Evolutionary conservation across 176 grass and related monocot species (phyloP).

Genomic region (Calamus simplicifolius): DNA sequence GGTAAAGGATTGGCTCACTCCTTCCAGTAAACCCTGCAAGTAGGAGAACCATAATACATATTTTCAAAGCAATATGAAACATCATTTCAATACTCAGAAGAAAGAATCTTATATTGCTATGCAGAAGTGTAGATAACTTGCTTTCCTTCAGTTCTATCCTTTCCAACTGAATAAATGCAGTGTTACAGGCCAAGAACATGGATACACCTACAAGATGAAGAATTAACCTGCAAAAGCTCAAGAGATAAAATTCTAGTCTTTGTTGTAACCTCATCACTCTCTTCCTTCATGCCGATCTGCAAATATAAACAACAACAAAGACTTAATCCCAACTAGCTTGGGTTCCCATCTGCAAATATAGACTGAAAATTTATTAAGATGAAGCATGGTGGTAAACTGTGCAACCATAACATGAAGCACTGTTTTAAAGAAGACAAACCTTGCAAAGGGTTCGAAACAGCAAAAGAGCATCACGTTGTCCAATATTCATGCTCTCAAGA

Average conservation of each 20-base stretch:
- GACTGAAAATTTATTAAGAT: constrained; percentile 9
- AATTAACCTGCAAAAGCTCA: constrained; percentile 84
- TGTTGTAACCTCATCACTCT: constrained; percentile 83
- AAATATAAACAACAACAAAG: not conserved
- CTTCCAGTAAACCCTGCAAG: constrained; percentile 86
- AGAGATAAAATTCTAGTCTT: constrained; percentile 97
- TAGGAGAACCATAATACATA: constrained; percentile 10
- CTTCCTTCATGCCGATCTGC: constrained; percentile 99
- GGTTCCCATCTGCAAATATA: no score
- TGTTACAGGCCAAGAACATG: no score
- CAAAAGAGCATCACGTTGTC: constrained; percentile 84
- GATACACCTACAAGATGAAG: not conserved
- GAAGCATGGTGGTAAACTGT: not conserved
- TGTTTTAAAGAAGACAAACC: constrained; percentile 37
- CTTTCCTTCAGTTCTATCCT: not conserved
- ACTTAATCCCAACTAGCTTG: no score
- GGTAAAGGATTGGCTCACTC: constrained; percentile 80
- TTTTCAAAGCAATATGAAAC: constrained; percentile 31
- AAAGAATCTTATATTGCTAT: no score
- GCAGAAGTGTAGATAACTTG: not conserved
- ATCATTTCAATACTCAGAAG: constrained; percentile 3
- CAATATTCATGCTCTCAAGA: constrained; percentile 81
- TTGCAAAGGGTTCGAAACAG: constrained; percentile 97
- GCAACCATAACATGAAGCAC: constrained; percentile 11
- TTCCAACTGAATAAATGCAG: no score